Percentiles rank a stretch among this genome's conserved stretches.
Evolutionary conservation across 2,329 filamentous ascomycete species (phyloP).

Genomic region (Grosmannia huntii): DNA sequence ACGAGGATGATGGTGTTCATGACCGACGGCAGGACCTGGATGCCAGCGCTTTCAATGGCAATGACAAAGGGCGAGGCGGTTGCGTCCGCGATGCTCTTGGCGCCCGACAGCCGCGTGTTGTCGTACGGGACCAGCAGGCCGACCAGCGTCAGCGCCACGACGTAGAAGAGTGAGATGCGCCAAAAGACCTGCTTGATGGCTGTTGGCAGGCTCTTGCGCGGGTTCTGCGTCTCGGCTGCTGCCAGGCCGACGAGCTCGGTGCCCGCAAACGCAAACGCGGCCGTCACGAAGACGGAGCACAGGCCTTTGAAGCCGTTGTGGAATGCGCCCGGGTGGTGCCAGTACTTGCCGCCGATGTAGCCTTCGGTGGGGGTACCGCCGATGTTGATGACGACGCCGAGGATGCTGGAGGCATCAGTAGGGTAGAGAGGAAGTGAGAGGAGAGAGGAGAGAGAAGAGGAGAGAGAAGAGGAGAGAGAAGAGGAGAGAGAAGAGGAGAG

Average conservation of each 20-base stretch:
- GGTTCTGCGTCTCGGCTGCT: slow-evolving; percentile 58
- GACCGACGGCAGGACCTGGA: slow-evolving; percentile 66
- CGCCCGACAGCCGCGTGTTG: slow-evolving; percentile 49
- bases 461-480: no score
- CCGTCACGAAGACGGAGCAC: slow-evolving; percentile 59
- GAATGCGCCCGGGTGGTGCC: slow-evolving; percentile 71
- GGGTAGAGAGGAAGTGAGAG: slow-evolving; percentile 1
- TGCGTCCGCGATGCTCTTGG: slow-evolving; percentile 46
- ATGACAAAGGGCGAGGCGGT: slow-evolving; percentile 87
- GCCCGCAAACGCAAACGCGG: slow-evolving; percentile 60
- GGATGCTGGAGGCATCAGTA: slow-evolving; percentile 39
- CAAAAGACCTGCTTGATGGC: slow-evolving; percentile 71
- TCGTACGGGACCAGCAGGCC: slow-evolving; percentile 70
- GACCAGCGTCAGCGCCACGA: slow-evolving; percentile 68
- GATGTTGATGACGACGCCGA: slow-evolving; percentile 75
- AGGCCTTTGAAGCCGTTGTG: slow-evolving; percentile 67
- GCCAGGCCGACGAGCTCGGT: slow-evolving; percentile 66
- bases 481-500: no score
- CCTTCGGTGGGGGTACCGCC: slow-evolving; percentile 60
- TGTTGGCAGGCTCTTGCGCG: slow-evolving; percentile 59
- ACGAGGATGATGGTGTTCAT: slow-evolving; percentile 95
- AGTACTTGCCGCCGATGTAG: slow-evolving; percentile 72
- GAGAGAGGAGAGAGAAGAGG: not conserved
- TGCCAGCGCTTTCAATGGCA: slow-evolving; percentile 74
- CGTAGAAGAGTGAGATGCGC: slow-evolving; percentile 67